phyloP scores from a whole-genome alignment of 345 rosid species.

The Brassica cretica region DNA sequence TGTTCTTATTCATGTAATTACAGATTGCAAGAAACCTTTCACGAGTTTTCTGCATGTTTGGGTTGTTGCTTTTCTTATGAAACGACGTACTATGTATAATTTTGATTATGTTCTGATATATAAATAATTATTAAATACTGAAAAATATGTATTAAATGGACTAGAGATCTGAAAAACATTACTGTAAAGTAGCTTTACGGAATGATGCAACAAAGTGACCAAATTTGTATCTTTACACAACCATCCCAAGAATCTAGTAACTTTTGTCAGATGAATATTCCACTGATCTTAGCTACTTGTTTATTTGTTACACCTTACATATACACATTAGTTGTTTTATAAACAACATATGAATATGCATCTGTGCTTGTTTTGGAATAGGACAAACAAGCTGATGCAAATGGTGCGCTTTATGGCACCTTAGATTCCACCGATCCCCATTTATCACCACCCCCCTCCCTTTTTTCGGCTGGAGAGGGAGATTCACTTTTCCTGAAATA shows the following conservation, averaged over 20 bases:
- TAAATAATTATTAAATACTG: neutral
- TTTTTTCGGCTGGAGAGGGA: neutral
- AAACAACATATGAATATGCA: constrained; percentile 10
- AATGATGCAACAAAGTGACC: constrained; percentile 40
- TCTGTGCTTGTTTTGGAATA: constrained; percentile 30
- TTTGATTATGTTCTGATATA: constrained; percentile 8
- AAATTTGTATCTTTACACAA: constrained; percentile 32
- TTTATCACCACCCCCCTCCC: neutral
- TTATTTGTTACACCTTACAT: constrained; percentile 20
- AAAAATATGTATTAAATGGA: neutral
- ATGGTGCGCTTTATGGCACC: constrained; percentile 27
- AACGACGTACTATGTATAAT: constrained; percentile 6
- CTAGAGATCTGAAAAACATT: constrained; percentile 33
- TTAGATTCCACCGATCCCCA: constrained; percentile 31
- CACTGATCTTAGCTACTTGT: constrained; percentile 32
- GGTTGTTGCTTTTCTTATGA: constrained; percentile 17
- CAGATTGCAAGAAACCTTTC: neutral
- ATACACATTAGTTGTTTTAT: neutral
- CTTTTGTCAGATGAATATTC: constrained; percentile 38
- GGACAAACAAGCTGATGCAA: constrained; percentile 36
- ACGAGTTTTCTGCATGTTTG: constrained; percentile 16
- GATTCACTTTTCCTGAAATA: constrained; percentile 4
- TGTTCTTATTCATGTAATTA: neutral
- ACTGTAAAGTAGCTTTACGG: constrained; percentile 35
- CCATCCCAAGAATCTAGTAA: constrained; percentile 36